phyloP scores from a whole-genome alignment of 768 basidiomycete genomes.

The Termitomyces sp. region DNA sequence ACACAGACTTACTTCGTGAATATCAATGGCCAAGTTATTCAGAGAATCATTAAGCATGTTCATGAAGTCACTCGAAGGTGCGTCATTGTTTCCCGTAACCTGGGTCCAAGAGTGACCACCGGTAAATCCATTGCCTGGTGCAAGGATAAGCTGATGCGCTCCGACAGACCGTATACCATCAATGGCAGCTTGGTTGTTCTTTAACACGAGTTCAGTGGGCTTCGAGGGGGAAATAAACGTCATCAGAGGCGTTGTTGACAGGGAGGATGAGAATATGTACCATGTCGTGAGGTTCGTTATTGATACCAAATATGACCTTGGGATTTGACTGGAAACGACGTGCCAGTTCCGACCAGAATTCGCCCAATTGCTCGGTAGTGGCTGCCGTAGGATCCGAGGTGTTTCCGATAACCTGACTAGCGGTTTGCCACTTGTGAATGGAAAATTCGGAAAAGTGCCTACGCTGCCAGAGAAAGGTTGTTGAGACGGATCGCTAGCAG shows the following conservation, averaged over 20 bases:
- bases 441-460: slow-evolving; percentile 3
- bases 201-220: slow-evolving; percentile 34
- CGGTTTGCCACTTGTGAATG: no score
- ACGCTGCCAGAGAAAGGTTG: slow-evolving; percentile 41
- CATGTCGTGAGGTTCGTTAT: slow-evolving; percentile 44
- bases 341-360: slow-evolving; percentile 38
- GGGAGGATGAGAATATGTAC: slow-evolving; percentile 12
- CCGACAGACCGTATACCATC: slow-evolving; percentile 34
- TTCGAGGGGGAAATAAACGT: slow-evolving; percentile 4
- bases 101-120: slow-evolving; percentile 41
- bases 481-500: slow-evolving; percentile 32
- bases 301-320: slow-evolving; percentile 40
- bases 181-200: slow-evolving; percentile 39
- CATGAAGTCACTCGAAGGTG: slow-evolving; percentile 37
- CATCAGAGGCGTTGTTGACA: background rate
- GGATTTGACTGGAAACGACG: slow-evolving; percentile 32
- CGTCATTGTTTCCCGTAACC: slow-evolving; percentile 23
- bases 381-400: slow-evolving; percentile 37
- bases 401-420: slow-evolving; percentile 37
- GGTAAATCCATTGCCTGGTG: slow-evolving; percentile 41
- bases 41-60: slow-evolving; percentile 34
- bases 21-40: slow-evolving; percentile 37
- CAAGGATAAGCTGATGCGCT: slow-evolving; percentile 36
- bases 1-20: slow-evolving; percentile 31
- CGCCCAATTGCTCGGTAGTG: slow-evolving; percentile 35